Conservation (phyloP, 148 eudicot species). For the Chenopodium berlandieri region DNA sequence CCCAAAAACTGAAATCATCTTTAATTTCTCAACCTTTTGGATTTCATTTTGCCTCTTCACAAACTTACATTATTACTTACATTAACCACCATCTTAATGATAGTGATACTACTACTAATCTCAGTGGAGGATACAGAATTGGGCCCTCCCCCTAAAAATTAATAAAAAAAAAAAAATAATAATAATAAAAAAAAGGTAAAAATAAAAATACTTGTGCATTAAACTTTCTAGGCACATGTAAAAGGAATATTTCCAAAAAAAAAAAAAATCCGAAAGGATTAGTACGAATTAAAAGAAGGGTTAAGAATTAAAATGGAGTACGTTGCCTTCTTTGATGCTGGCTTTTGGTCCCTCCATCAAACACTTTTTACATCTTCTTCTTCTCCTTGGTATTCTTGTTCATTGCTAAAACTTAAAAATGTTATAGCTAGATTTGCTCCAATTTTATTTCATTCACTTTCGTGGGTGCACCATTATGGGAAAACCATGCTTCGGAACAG, state of each 20-base stretch:
- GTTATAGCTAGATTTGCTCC: no score
- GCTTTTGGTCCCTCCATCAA: conserved; percentile 16
- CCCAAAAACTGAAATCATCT: background rate
- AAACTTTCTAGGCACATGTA: conserved; percentile 10
- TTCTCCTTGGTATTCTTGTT: background rate
- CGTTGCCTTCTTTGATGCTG: background rate
- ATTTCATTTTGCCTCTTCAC: background rate
- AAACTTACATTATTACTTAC: background rate
- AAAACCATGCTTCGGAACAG: conserved; percentile 65
- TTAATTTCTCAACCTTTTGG: conserved; percentile 10
- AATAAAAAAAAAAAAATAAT: background rate
- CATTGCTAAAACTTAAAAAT: no score
- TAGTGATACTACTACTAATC: background rate
- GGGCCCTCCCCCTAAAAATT: background rate
- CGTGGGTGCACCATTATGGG: conserved; percentile 45
- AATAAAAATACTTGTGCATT: conserved; percentile 7
- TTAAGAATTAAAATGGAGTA: background rate
- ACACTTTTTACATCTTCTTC: background rate
- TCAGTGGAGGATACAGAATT: background rate
- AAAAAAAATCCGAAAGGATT: background rate
- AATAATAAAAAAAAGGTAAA: background rate
- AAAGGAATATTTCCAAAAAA: conserved; percentile 8
- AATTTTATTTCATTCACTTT: conserved; percentile 16
- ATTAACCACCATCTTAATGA: background rate
- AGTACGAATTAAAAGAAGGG: background rate